phyloP scores from a whole-genome alignment of 1,139 yeast genomes.

The Yamadazyma triangularis region DNA sequence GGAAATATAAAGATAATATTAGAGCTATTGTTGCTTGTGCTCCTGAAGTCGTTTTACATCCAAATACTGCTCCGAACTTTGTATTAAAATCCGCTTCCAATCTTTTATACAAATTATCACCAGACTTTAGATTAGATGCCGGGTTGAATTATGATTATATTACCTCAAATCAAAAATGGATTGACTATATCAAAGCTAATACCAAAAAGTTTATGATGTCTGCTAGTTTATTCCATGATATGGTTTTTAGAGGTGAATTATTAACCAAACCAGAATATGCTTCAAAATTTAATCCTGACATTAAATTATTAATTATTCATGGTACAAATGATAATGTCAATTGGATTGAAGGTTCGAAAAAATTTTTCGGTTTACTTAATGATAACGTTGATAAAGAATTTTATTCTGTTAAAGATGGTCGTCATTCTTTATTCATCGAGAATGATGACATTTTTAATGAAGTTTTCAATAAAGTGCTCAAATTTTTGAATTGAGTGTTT shows the following conservation, averaged over 20 bases:
- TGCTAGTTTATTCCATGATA: constrained; percentile 49
- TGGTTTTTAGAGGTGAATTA: constrained; percentile 58
- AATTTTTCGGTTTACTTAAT: constrained; percentile 37
- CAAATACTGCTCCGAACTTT: constrained; percentile 53
- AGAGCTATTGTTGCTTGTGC: constrained; percentile 58
- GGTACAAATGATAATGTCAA: constrained; percentile 46
- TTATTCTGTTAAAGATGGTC: constrained; percentile 26
- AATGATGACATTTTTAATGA: constrained; percentile 14
- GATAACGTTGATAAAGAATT: constrained; percentile 26
- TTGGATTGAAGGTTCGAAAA: constrained; percentile 48
- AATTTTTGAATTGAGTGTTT: neutral
- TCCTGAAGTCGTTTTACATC: constrained; percentile 62
- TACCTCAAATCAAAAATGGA: constrained; percentile 51
- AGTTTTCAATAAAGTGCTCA: neutral
- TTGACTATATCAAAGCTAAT: constrained; percentile 34
- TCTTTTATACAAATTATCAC: constrained; percentile 44
- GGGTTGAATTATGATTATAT: constrained; percentile 51
- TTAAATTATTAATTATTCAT: constrained; percentile 47
- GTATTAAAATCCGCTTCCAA: constrained; percentile 44
- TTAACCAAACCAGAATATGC: constrained; percentile 42
- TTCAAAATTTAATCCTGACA: constrained; percentile 35
- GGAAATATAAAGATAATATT: constrained; percentile 51
- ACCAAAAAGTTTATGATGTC: constrained; percentile 42
- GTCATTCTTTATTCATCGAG: constrained; percentile 40
- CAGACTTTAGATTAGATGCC: constrained; percentile 54